Conservation (phyloP, 2,329 filamentous ascomycete genomes). For the Zelopaecilomyces penicillatus region DNA sequence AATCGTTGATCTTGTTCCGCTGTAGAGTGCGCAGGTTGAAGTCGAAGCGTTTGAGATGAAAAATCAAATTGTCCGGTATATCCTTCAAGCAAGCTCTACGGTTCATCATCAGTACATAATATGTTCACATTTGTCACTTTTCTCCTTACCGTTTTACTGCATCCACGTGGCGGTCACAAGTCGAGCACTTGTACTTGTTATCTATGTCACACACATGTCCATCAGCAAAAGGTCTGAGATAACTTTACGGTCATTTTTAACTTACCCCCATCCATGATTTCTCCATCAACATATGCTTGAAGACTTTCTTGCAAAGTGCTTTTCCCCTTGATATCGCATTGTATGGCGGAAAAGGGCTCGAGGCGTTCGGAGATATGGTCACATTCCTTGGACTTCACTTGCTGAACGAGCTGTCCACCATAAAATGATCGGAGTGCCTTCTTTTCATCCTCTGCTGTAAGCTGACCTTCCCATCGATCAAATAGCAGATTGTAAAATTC, state of each 20-base stretch:
- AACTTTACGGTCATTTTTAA: neutral
- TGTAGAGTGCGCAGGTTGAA: conserved; percentile 70
- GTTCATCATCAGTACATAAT: neutral
- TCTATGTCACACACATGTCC: conserved; percentile 41
- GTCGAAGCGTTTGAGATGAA: conserved; percentile 84
- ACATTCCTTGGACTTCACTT: conserved; percentile 93
- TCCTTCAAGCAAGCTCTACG: conserved; percentile 78
- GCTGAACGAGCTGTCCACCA: conserved; percentile 83
- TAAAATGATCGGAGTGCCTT: conserved; percentile 74
- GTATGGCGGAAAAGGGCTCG: conserved; percentile 89
- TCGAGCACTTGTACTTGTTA: conserved; percentile 96
- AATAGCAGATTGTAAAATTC: conserved; percentile 95
- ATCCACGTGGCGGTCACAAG: conserved; percentile 80
- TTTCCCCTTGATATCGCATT: conserved; percentile 95
- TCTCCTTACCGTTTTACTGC: conserved; percentile 68
- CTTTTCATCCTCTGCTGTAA: conserved; percentile 59
- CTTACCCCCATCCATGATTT: conserved; percentile 84
- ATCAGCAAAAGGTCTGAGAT: neutral
- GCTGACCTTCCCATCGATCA: conserved; percentile 80
- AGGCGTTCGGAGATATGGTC: conserved; percentile 83
- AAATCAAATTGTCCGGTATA: conserved; percentile 87
- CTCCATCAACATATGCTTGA: conserved; percentile 90
- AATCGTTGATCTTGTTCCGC: conserved; percentile 89
- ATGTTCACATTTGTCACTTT: too few species aligned
- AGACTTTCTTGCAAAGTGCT: conserved; percentile 74